A percentile compares a stretch with the other conserved stretches of the same genome.
These are phyloP conservation scores for Penicillium vulpinum DNA, from an alignment of 2,329 filamentous ascomycete species.

Conservation along the genomic window DNA sequence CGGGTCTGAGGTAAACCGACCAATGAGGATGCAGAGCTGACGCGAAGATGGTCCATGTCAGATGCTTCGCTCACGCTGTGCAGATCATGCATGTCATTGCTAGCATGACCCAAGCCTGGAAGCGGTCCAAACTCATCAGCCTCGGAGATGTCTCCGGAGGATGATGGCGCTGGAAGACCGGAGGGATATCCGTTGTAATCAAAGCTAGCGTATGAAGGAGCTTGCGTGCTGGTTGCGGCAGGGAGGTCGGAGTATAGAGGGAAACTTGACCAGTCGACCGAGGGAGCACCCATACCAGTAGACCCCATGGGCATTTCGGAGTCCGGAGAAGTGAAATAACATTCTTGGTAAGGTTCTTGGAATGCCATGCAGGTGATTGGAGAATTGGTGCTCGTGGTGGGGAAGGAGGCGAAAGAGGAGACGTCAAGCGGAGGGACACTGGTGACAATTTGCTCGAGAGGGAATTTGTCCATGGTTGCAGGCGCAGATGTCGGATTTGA, in stretches of 20 bases:
- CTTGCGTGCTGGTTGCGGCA: slow-evolving; percentile 44
- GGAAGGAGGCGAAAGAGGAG: slow-evolving; percentile 38
- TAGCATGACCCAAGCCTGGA: slow-evolving; percentile 29
- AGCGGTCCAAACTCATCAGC: slow-evolving; percentile 46
- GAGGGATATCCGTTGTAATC: slow-evolving; percentile 44
- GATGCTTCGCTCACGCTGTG: slow-evolving; percentile 45
- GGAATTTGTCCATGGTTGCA: slow-evolving; percentile 28
- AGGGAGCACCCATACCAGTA: slow-evolving; percentile 42
- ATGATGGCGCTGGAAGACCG: slow-evolving; percentile 45
- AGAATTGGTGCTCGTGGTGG: slow-evolving; percentile 34
- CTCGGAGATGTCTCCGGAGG: slow-evolving; percentile 52
- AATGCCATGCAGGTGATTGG: slow-evolving; percentile 38
- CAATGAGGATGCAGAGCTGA: slow-evolving; percentile 47
- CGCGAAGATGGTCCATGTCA: slow-evolving; percentile 43
- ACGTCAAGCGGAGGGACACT: slow-evolving; percentile 41
- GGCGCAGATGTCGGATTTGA: slow-evolving; percentile 29
- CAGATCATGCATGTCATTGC: slow-evolving; percentile 39
- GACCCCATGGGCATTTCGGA: slow-evolving; percentile 42
- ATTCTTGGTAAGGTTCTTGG: slow-evolving; percentile 41
- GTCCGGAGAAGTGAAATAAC: slow-evolving; percentile 47
- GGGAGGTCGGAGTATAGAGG: slow-evolving; percentile 43
- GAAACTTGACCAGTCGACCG: slow-evolving; percentile 52
- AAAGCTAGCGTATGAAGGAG: slow-evolving; percentile 49
- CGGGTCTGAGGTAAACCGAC: slow-evolving; percentile 44
- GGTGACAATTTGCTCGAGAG: slow-evolving; percentile 36